Base-by-base conservation (phyloP, 1,284 basidiomycete genomes). In the Pholiota adiposa region DNA sequence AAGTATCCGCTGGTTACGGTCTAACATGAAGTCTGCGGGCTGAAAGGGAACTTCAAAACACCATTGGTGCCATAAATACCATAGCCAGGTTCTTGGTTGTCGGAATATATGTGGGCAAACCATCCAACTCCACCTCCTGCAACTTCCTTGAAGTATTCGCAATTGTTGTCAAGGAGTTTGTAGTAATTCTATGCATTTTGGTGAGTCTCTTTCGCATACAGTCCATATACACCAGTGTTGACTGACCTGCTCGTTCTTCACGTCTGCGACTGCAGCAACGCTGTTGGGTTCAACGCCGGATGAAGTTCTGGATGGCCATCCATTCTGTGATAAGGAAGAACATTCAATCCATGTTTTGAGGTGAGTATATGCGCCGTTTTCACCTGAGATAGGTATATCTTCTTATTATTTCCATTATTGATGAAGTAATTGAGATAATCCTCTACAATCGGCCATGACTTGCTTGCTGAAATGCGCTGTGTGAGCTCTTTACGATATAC, bases 61-160 rank as follows among this genome's bases (percentile, higher is more conserved):
- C 83, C 82, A 38, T 75, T 69, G 1, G 49, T 62, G 50, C 80
- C 73, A 67, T 87, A 87, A 53, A 89, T 82, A 3, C 87, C 88
- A 65, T 89, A 90, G 18, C 88, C 88, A 27, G 84, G 83, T 65
- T 88, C 87, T 70, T 84, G 79, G 59, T 72, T 63, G 67, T 91
- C 88, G 2, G 84, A 84, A 68, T 89, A 92, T 51, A 91, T 86
- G 68, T 92, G 90, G 49, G 86, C 86, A 68, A 93, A 93, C 90
- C 90, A 92, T 11, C 90, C 91, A 21, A 92, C 75, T 27, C 88
- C 87, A 16, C 88, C 88, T 4, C 80, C 79, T 9, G 78, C 73
- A 25, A 83, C 81, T 0, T 66, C 67, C 73, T 91, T 90, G 67
- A 90, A 78, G 66, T 84, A 79, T 9, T 74, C 66, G 66, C 90